Percentiles rank a stretch among this genome's conserved stretches.
phyloP scores from a whole-genome alignment of 495 filamentous ascomycete genomes.

The Aspergillus olivimuriae region DNA sequence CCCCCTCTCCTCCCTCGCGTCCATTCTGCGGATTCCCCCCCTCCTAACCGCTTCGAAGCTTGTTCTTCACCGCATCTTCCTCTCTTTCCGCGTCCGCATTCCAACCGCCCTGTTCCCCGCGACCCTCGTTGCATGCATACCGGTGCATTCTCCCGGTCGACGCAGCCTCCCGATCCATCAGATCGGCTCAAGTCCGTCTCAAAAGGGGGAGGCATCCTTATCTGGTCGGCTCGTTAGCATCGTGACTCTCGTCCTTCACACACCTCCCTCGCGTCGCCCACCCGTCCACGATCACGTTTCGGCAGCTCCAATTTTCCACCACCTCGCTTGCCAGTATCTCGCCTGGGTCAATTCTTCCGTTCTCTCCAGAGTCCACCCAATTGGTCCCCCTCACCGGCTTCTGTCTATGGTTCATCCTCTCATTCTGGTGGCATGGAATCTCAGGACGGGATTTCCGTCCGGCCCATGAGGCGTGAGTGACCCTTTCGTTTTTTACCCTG shows the following conservation, averaged over 20 bases:
- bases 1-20: constrained; percentile 7
- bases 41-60: constrained; percentile 2
- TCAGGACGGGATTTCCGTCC: constrained; percentile 47
- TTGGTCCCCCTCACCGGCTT: constrained; percentile 1
- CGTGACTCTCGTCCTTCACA: no score
- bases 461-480: constrained; percentile 48
- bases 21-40: background rate
- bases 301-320: background rate
- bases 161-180: constrained; percentile 7
- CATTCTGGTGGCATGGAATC: constrained; percentile 39
- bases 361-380: no score
- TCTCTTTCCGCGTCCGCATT: constrained; percentile 20
- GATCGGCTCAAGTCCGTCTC: no score
- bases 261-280: no score
- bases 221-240: no score
- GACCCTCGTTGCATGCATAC: constrained; percentile 15
- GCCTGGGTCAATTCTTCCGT: no score
- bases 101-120: constrained; percentile 11
- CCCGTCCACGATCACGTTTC: background rate
- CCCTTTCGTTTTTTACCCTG: background rate
- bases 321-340: background rate
- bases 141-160: constrained; percentile 17
- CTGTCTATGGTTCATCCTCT: constrained; percentile 26
- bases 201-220: background rate
- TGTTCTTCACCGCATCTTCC: constrained; percentile 10